These are phyloP conservation scores for Rhizopogon sp. DNA, from an alignment of 768 basidiomycete genomes.

Conservation along the genomic window DNA sequence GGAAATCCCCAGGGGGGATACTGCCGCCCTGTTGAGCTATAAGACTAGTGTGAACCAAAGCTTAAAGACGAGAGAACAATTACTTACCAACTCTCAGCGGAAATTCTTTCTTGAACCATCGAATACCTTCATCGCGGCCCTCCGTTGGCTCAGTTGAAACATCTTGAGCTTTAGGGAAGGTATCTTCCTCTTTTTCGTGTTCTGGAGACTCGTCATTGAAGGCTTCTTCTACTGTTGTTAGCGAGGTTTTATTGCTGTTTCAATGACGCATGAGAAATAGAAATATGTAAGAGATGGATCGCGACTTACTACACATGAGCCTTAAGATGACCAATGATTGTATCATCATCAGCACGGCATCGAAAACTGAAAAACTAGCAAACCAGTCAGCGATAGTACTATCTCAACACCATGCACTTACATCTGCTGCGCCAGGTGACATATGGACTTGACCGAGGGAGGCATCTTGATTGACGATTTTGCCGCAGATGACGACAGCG, in stretches of 20 bases:
- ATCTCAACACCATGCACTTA: neutral
- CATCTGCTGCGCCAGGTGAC: neutral
- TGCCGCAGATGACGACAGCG: slow-evolving; percentile 5
- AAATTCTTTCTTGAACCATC: neutral
- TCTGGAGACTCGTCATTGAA: neutral
- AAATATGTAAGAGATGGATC: neutral
- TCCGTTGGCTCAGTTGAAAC: neutral
- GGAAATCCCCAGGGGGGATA: neutral
- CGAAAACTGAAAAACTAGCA: slow-evolving; percentile 4
- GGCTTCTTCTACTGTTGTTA: neutral
- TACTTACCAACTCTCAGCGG: neutral
- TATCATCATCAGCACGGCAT: slow-evolving; percentile 2
- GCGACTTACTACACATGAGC: slow-evolving; percentile 11
- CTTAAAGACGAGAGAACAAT: neutral
- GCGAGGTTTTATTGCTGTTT: neutral
- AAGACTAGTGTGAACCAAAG: neutral
- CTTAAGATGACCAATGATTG: slow-evolving; percentile 6
- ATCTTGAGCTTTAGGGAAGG: neutral
- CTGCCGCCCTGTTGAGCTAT: neutral
- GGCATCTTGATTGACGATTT: slow-evolving; percentile 5
- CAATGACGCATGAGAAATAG: neutral
- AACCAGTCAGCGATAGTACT: neutral
- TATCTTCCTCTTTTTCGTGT: neutral
- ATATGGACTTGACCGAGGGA: slow-evolving; percentile 1
- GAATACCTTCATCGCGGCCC: neutral